Evolutionary conservation across 2,329 filamentous ascomycete species (phyloP), one percentile per base, ranked within the genome.

Genomic region (Daldinia sp.): DNA sequence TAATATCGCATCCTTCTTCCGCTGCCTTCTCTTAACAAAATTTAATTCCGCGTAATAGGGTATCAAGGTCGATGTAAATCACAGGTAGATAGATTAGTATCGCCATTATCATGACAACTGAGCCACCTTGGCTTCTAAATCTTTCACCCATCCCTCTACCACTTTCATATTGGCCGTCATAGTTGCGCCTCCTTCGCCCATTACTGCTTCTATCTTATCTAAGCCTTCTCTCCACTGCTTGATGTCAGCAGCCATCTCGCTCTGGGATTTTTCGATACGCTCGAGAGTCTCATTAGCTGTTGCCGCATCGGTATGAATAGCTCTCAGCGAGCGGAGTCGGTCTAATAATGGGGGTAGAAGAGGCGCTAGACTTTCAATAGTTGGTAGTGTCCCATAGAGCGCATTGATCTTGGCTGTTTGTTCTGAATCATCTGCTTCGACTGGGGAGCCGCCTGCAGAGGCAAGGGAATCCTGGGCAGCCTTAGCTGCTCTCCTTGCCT

Each of bases 121-220:
- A 63, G 84, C 84, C 76, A 97, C 83, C 77, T 91, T 90, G 71
- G 82, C 85, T 79, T 98, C 94, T 56, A 99, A 78, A 58, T 90
- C 92, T 76, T 91, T 92, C 3, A 98, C 92, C 93, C 94, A 97
- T 37, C 87, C 87, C 69, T 94, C 91, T 64, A 98, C 89, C n/a
- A 91, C 85, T 71, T 90, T 88, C 77, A 94, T 88, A 77, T 99
- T 99, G 51, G 84, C 86, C 68, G 86, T 86, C 81, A 96, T 90
- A 3, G 87, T 84, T 25, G 81, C 81, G 73, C 91, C 89, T 3
- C 90, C 88, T 62, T 90, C 85, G 64, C 82, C 82, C 72, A 98
- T 87, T 23, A 90, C 88, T 57, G 81, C 80, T 77, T 97, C 94
- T 17, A 97, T 86, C 73, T 89, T 91, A 64, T 88, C 87, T 13